Conservation (phyloP, 2,329 filamentous ascomycete species). For the Dactylellina haptotyla region DNA sequence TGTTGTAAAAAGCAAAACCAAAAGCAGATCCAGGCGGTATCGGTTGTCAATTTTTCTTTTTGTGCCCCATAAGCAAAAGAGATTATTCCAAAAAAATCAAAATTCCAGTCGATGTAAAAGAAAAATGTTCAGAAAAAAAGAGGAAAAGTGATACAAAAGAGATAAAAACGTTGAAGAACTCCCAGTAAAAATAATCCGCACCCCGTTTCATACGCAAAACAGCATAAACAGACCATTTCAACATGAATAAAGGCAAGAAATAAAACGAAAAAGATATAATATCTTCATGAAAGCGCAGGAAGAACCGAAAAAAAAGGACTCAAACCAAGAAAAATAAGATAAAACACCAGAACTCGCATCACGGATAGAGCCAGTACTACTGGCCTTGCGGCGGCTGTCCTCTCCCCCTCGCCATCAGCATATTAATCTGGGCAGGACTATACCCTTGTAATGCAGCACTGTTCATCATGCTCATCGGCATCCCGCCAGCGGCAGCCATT, state of each 20-base stretch:
- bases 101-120: slow-evolving; percentile 16
- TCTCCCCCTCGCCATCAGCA: slow-evolving; percentile 55
- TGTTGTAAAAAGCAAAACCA: neutral
- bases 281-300: neutral
- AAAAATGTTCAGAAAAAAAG: neutral
- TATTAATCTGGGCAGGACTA: slow-evolving; percentile 54
- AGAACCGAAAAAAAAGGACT: too few species aligned
- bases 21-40: slow-evolving; percentile 22
- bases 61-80: slow-evolving; percentile 1
- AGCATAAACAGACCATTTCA: too few species aligned
- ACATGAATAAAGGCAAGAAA: too few species aligned
- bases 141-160: too few species aligned
- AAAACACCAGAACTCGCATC: neutral
- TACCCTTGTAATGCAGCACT: slow-evolving; percentile 48
- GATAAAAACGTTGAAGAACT: slow-evolving; percentile 31
- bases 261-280: slow-evolving; percentile 2
- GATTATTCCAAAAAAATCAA: slow-evolving; percentile 7
- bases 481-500: slow-evolving; percentile 41
- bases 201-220: slow-evolving; percentile 39
- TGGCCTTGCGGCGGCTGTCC: slow-evolving; percentile 51
- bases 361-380: slow-evolving; percentile 1
- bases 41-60: slow-evolving; percentile 40
- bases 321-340: too few species aligned
- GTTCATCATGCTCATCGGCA: slow-evolving; percentile 50
- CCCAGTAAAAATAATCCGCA: slow-evolving; percentile 37